These are phyloP conservation scores for Pilaira anomala DNA, from an alignment of 192 early-diverging fungal genomes.

Conservation along the genomic window DNA sequence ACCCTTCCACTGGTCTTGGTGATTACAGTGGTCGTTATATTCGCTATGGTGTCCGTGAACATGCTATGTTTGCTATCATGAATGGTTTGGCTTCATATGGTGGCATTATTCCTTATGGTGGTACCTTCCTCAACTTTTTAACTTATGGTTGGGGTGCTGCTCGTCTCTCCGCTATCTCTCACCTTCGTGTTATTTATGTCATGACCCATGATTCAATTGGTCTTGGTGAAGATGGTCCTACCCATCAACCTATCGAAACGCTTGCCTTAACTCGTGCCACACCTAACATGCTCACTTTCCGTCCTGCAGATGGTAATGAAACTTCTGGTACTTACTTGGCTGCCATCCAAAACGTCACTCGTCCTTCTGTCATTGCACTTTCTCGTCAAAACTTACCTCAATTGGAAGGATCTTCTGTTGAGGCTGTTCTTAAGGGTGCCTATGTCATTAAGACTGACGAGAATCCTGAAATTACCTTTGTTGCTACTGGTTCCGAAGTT, in stretches of 20 bases:
- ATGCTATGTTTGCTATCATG: conserved; percentile 90
- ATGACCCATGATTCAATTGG: conserved; percentile 99
- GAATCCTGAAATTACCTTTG: conserved; percentile 59
- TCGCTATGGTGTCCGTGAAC: conserved; percentile 95
- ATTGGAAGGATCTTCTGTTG: conserved; percentile 75
- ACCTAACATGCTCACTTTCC: conserved; percentile 82
- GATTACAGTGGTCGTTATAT: conserved; percentile 83
- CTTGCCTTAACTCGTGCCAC: conserved; percentile 82
- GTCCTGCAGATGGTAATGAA: conserved; percentile 95
- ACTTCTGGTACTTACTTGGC: conserved; percentile 82
- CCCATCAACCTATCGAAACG: conserved; percentile 98
- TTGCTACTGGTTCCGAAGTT: conserved; percentile 90
- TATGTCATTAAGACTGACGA: conserved; percentile 73
- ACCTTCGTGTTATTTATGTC: conserved; percentile 89
- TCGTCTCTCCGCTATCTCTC: conserved; percentile 83
- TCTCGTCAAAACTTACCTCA: conserved; percentile 95
- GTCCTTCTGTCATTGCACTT: conserved; percentile 82
- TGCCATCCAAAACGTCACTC: conserved; percentile 63
- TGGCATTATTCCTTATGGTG: conserved; percentile 79
- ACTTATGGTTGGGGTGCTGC: conserved; percentile 78
- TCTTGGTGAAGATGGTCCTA: conserved; percentile 97
- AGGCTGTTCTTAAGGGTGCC: conserved; percentile 79
- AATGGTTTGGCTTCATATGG: conserved; percentile 91
- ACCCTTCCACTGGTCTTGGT: conserved; percentile 62
- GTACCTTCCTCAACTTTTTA: conserved; percentile 92